Evolutionary conservation across 2,329 filamentous ascomycete species (phyloP).

Genomic region (Trichoderma polysporum): DNA sequence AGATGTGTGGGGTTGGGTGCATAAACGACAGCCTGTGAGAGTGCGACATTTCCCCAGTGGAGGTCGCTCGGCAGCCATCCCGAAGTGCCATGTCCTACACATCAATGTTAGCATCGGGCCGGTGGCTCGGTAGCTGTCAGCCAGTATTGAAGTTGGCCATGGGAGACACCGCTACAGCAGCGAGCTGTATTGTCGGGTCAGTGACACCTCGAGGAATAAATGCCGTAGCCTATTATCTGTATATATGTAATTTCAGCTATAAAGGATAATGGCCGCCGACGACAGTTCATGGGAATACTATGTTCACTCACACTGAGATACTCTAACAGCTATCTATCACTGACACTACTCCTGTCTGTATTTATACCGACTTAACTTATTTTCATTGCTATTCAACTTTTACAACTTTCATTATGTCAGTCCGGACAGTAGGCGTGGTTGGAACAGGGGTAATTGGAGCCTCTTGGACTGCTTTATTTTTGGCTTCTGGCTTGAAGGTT

Average conservation of each 20-base stretch:
- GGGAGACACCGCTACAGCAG: not conserved
- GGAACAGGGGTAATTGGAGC: slow-evolving; percentile 35
- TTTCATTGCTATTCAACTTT: not conserved
- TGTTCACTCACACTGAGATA: not conserved
- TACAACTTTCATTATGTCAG: slow-evolving; percentile 11
- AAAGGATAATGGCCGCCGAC: not conserved
- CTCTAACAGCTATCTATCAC: not conserved
- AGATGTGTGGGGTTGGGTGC: no score
- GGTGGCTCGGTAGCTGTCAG: not conserved
- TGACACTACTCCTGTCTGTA: not conserved
- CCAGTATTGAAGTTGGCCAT: not conserved
- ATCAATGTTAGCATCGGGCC: not conserved
- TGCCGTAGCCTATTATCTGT: not conserved
- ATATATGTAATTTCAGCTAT: not conserved
- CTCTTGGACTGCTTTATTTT: slow-evolving; percentile 40
- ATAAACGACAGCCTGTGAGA: not conserved
- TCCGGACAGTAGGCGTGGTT: slow-evolving; percentile 32
- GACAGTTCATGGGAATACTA: not conserved
- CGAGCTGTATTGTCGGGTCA: not conserved
- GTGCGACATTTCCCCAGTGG: not conserved
- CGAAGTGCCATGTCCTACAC: not conserved
- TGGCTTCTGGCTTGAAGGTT: slow-evolving; percentile 36
- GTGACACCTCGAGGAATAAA: not conserved
- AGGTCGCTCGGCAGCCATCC: not conserved
- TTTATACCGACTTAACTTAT: not conserved